Evolutionary conservation across 2,329 filamentous ascomycete species (phyloP).

Genomic region (Immersiporthe knoxdaviesiana): DNA sequence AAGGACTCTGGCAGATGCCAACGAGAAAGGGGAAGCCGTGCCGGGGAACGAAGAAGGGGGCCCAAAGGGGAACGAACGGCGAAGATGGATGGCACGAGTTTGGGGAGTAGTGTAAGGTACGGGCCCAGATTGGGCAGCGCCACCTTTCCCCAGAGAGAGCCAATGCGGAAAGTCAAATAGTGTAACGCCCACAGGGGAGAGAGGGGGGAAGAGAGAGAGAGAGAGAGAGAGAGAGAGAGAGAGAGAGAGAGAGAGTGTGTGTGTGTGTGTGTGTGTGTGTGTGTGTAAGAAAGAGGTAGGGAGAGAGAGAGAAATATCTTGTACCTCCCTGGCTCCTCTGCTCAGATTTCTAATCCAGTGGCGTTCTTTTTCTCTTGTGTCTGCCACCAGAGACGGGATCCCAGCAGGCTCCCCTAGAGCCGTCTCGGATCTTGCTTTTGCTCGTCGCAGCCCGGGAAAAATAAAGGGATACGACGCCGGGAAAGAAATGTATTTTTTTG

Average conservation of each 20-base stretch:
- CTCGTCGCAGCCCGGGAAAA: background rate
- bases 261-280: no score
- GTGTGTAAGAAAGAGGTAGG: no score
- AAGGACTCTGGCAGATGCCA: slow-evolving; percentile 24
- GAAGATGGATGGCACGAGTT: slow-evolving; percentile 1
- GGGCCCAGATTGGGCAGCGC: slow-evolving; percentile 24
- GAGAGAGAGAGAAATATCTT: slow-evolving; percentile 4
- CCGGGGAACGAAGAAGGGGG: slow-evolving; percentile 9
- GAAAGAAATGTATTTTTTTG: background rate
- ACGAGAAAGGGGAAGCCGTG: slow-evolving; percentile 14
- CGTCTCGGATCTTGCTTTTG: background rate
- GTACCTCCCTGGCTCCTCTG: background rate
- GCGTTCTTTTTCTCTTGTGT: background rate
- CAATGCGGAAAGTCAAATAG: slow-evolving; percentile 11
- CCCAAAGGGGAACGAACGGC: slow-evolving; percentile 20
- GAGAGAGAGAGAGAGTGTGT: no score
- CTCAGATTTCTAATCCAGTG: slow-evolving; percentile 4
- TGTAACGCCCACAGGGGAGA: background rate
- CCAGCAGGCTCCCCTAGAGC: background rate
- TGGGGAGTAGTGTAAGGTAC: slow-evolving; percentile 5
- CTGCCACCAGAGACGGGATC: background rate
- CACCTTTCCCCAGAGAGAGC: slow-evolving; percentile 14
- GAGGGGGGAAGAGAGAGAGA: no score
- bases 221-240: no score
- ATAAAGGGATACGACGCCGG: background rate